Conservation (phyloP, 805 yeast species). For the Yueomyces sp. region DNA sequence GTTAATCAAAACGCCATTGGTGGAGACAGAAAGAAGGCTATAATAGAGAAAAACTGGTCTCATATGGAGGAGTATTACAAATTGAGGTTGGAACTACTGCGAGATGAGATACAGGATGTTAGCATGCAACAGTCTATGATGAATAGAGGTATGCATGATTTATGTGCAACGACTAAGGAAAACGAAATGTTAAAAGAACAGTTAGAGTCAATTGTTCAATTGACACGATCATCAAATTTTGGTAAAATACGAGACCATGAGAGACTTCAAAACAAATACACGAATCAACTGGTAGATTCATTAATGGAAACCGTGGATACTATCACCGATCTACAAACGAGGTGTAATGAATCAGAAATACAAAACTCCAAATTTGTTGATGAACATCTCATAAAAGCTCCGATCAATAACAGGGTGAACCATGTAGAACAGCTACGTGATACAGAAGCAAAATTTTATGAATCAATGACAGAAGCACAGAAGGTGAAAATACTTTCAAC, state of each 20-base stretch:
- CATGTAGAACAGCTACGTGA: background rate
- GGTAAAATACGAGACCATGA: background rate
- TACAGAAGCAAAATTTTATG: background rate
- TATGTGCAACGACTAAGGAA: background rate
- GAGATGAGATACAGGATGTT: background rate
- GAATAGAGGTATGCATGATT: background rate
- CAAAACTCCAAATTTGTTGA: background rate
- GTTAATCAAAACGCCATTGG: background rate
- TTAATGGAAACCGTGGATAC: background rate
- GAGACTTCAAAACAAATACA: background rate
- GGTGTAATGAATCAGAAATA: background rate
- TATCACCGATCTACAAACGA: background rate
- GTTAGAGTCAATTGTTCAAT: background rate
- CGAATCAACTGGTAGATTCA: background rate
- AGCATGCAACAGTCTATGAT: background rate
- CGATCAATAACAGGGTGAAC: background rate
- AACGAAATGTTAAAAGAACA: background rate
- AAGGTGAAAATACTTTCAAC: no score
- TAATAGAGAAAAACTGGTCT: background rate
- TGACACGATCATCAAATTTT: background rate
- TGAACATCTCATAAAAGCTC: background rate
- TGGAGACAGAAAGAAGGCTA: background rate
- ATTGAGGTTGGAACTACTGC: background rate
- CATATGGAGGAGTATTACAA: background rate
- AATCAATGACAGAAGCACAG: background rate